Conservation (phyloP, 1,139 yeast species). For the Sugiyamaella japonica region DNA sequence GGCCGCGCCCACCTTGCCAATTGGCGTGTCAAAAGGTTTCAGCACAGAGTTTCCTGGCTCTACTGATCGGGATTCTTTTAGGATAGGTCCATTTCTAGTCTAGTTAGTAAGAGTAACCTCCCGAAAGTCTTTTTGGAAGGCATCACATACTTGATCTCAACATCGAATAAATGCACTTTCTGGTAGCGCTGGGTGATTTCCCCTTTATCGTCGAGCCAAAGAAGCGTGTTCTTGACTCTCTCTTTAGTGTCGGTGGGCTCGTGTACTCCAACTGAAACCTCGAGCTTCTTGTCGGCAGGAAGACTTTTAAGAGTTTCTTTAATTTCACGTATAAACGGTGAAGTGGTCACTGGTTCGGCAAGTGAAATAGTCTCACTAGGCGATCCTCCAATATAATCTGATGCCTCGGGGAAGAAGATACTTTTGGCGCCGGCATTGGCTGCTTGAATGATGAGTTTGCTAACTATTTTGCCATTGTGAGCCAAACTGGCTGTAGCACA, state of each 20-base stretch:
- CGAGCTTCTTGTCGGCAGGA: constrained; percentile 38
- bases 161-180: constrained; percentile 87
- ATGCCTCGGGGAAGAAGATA: constrained; percentile 88
- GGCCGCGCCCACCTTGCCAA: constrained; percentile 68
- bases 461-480: constrained; percentile 60
- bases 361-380: constrained; percentile 64
- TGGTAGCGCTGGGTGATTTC: constrained; percentile 67
- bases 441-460: constrained; percentile 61
- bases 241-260: constrained; percentile 54
- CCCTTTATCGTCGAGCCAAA: constrained; percentile 71
- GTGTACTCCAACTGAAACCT: constrained; percentile 76
- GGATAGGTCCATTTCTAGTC: constrained; percentile 46
- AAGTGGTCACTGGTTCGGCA: constrained; percentile 51
- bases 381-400: constrained; percentile 77
- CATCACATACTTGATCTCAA: constrained; percentile 76
- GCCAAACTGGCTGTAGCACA: constrained; percentile 67
- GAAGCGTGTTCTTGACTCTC: constrained; percentile 66
- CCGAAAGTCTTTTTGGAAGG: not conserved
- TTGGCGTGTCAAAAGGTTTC: constrained; percentile 58
- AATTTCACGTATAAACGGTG: constrained; percentile 53
- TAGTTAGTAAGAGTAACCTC: too few relatives aligned
- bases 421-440: constrained; percentile 58
- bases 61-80: constrained; percentile 75
- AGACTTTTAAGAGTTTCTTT: constrained; percentile 48
- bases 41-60: constrained; percentile 67